Evolutionary conservation across 371 early-diverging fungal genomes (phyloP), one percentile per base, ranked within the genome.

Genomic region (Apophysomyces elegans): DNA sequence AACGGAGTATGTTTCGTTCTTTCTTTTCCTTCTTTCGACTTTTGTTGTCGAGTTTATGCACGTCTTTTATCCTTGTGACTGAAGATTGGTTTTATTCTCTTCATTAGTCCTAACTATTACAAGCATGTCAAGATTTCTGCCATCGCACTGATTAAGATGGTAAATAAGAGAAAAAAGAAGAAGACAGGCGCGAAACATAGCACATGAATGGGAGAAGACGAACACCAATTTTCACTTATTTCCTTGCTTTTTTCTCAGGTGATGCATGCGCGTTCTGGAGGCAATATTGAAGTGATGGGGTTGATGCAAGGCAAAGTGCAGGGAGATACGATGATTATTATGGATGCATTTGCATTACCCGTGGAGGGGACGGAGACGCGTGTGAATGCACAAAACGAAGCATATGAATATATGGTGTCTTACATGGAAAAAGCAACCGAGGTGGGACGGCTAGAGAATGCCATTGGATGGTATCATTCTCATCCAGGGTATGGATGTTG

Each of bases 401-500:
- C 93, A 12, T 93, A 97, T 80, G 99, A 98, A 74, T 99, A 98
- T 73, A 97, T 98, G 97, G 95, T 97, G 35, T 84, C 93, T 50
- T 97, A 96, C 66, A 86, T 92, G 73, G 90, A 91, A 46, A 90
- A 88, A 63, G 87, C 88, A 66, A 90, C 89, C 71, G 91, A 95
- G 84, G 94, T 94, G n/a, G 97, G 96, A 6, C 86, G 97, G 39
- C 72, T 91, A 6, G 99, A 99, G 71, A 95, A 97, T 73, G 95
- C 88, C 4, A 87, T 98, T 71, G 99, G 99, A 2, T 99, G 99
- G 99, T 99, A 99, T 83, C 99, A 99, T 75, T 92, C 92, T 45
- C 99, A 99, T 81, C 99, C 99, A 16, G 99, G 99, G 13, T 99
- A 98, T 72, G 98, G 98, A 2, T 98, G 98, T 79, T 99, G 99